phyloP scores from a whole-genome alignment of 1,139 yeast species.

The Candida sanyaensis region DNA sequence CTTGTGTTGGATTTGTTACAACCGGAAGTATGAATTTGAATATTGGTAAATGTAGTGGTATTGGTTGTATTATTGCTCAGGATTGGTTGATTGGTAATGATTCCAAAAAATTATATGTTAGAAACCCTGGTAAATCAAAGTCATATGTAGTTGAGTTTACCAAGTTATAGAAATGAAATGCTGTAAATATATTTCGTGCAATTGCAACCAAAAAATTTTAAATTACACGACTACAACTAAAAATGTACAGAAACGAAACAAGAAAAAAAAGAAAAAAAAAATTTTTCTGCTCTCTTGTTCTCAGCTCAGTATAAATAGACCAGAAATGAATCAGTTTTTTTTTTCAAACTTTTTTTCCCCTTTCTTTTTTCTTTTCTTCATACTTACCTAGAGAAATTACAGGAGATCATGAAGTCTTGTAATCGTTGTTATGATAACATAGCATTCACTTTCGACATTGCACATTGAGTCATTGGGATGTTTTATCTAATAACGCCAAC shows the following conservation, averaged over 20 bases:
- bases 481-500: slow-evolving; percentile 42
- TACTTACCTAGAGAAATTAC: slow-evolving; percentile 98
- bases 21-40: slow-evolving; percentile 71
- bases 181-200: not conserved
- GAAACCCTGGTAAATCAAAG: slow-evolving; percentile 52
- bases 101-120: slow-evolving; percentile 22
- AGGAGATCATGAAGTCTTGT: slow-evolving; percentile 94
- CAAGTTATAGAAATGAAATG: slow-evolving; percentile 4
- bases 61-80: slow-evolving; percentile 55
- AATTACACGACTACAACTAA: not conserved
- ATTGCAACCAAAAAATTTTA: slow-evolving; percentile 8
- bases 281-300: not conserved
- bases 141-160: slow-evolving; percentile 17
- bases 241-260: no score
- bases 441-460: slow-evolving; percentile 51
- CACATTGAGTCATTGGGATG: slow-evolving; percentile 59
- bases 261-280: not conserved
- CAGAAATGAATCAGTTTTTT: not conserved
- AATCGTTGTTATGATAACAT: slow-evolving; percentile 57
- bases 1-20: slow-evolving; percentile 75
- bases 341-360: slow-evolving; percentile 12
- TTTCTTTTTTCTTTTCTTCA: slow-evolving; percentile 51
- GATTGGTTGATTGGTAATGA: not conserved
- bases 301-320: slow-evolving; percentile 1
- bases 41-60: slow-evolving; percentile 65